phyloP scores from a whole-genome alignment of 208 protist species.

The Leishmania tarentolae region DNA sequence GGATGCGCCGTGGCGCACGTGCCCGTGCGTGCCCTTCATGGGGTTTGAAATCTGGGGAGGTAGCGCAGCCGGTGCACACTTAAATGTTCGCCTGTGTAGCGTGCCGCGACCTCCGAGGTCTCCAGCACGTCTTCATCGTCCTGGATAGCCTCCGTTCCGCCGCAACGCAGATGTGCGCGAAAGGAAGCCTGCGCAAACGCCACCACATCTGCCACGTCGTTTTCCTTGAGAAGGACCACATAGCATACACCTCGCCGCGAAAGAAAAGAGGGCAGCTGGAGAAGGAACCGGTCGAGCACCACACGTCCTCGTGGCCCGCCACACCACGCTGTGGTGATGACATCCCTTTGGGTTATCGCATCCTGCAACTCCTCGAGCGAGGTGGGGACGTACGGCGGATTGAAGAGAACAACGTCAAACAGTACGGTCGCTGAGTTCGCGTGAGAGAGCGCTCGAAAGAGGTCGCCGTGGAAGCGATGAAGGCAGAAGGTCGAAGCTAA shows the following conservation, averaged over 20 bases:
- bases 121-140: slow-evolving; percentile 29
- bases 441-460: slow-evolving; percentile 17
- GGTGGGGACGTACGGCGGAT: slow-evolving; percentile 91
- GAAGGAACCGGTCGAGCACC: slow-evolving; percentile 82
- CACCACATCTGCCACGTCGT: slow-evolving; percentile 71
- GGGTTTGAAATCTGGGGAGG: slow-evolving; percentile 3
- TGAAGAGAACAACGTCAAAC: slow-evolving; percentile 87
- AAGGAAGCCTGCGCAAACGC: slow-evolving; percentile 43
- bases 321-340: slow-evolving; percentile 86
- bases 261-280: slow-evolving; percentile 54
- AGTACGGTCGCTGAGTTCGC: not conserved
- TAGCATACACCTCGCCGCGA: slow-evolving; percentile 53
- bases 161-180: slow-evolving; percentile 27
- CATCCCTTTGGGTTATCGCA: slow-evolving; percentile 50
- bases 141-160: not conserved
- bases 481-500: slow-evolving; percentile 19
- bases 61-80: slow-evolving; percentile 56
- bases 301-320: slow-evolving; percentile 82
- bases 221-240: slow-evolving; percentile 82
- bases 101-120: slow-evolving; percentile 45
- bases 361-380: slow-evolving; percentile 71
- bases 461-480: slow-evolving; percentile 29
- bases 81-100: slow-evolving; percentile 88
- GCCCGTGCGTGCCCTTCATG: not conserved
- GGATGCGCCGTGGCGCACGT: not conserved